phyloP scores from a whole-genome alignment of 2,329 filamentous ascomycete genomes.

The Xylaria digitata region DNA sequence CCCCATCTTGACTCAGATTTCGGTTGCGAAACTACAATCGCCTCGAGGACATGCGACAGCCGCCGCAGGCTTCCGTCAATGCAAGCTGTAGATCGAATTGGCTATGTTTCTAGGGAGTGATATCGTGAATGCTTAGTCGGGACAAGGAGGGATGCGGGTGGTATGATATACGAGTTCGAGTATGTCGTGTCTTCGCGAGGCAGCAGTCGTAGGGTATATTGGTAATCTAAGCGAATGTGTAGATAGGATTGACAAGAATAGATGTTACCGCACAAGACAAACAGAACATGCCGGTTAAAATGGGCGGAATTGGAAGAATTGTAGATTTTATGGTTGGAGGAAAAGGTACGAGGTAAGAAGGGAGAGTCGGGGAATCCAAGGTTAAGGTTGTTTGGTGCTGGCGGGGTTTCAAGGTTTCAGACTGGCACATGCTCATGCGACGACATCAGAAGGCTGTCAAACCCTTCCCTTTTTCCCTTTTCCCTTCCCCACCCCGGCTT shows the following conservation, averaged over 20 bases:
- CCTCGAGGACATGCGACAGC: slow-evolving; percentile 25
- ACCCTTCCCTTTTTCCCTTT: too few relatives aligned
- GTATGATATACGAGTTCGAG: slow-evolving; percentile 15
- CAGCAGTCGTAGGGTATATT: neutral
- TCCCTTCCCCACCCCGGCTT: slow-evolving; percentile 9
- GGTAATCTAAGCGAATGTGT: neutral
- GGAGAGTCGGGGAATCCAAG: slow-evolving; percentile 7
- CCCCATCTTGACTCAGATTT: slow-evolving; percentile 73
- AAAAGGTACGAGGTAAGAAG: neutral
- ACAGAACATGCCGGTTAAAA: slow-evolving; percentile 8
- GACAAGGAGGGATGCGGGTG: neutral
- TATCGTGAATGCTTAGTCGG: neutral
- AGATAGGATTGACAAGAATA: slow-evolving; percentile 6
- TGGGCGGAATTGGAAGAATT: neutral
- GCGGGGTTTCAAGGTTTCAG: slow-evolving; percentile 39
- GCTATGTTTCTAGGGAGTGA: neutral
- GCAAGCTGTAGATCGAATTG: slow-evolving; percentile 14
- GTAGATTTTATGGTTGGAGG: neutral
- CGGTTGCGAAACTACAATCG: slow-evolving; percentile 37
- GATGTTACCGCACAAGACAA: neutral
- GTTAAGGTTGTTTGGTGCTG: slow-evolving; percentile 10
- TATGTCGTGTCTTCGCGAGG: slow-evolving; percentile 11
- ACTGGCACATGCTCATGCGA: slow-evolving; percentile 39
- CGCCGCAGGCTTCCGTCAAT: slow-evolving; percentile 23
- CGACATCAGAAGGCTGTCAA: slow-evolving; percentile 5